Conservation (phyloP, 805 yeast genomes). For the Metschnikowia matae region DNA sequence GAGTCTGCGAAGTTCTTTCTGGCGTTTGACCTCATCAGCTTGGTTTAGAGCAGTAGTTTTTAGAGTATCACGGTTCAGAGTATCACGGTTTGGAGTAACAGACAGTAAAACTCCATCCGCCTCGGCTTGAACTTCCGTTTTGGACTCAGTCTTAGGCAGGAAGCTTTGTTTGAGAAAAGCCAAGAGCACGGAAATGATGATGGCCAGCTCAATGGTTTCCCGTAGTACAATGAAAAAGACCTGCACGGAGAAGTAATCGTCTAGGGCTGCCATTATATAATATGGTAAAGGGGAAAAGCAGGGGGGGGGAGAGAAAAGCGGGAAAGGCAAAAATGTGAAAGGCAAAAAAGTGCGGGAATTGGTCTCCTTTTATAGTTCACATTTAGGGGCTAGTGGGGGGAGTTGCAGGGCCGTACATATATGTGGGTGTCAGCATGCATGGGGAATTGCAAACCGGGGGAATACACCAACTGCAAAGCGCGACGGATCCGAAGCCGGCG, state of each 20-base stretch:
- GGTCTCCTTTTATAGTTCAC: neutral
- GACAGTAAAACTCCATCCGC: too few species aligned
- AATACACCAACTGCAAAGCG: neutral
- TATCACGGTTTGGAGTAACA: neutral
- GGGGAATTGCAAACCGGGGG: neutral
- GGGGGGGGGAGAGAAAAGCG: neutral
- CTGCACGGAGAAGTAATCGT: constrained; percentile 18
- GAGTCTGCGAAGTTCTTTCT: constrained; percentile 19
- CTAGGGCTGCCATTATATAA: constrained; percentile 10
- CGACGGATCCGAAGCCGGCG: neutral
- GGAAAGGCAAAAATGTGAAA: neutral
- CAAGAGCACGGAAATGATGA: constrained; percentile 20
- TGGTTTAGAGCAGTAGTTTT: neutral
- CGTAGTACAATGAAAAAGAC: constrained; percentile 19
- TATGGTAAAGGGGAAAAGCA: neutral
- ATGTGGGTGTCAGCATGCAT: neutral
- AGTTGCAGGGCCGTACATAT: neutral
- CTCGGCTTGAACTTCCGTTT: neutral
- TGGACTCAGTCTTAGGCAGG: neutral
- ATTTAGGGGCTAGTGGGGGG: neutral
- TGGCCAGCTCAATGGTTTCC: constrained; percentile 20
- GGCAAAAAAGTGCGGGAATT: neutral
- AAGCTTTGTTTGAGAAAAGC: constrained; percentile 17
- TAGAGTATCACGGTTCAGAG: too few species aligned
- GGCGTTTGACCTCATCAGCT: neutral